Conservation (phyloP, 768 basidiomycete species). For the Atractiella rhizophila region DNA sequence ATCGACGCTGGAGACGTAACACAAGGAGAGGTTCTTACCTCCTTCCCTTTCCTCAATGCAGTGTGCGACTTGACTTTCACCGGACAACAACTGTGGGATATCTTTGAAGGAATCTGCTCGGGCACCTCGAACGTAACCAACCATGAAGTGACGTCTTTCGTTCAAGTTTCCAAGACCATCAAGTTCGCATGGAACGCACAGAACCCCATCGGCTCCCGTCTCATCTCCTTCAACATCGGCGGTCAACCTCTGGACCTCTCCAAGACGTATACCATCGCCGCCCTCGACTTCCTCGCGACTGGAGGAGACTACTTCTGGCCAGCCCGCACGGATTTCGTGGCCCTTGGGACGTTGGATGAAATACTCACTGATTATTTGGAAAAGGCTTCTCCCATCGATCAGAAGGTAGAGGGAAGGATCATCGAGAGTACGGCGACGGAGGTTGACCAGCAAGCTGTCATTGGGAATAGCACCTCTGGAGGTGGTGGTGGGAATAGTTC, state of each 20-base stretch:
- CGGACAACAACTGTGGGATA: conserved; percentile 25
- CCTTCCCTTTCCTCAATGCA: conserved; percentile 28
- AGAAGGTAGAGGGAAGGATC: too few relatives aligned
- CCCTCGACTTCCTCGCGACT: conserved; percentile 17
- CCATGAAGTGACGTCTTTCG: conserved; percentile 23
- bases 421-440: too few relatives aligned
- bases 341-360: too few relatives aligned
- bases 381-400: too few relatives aligned
- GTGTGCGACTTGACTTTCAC: conserved; percentile 26
- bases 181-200: conserved; percentile 15
- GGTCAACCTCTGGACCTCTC: conserved; percentile 8
- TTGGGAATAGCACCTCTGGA: too few relatives aligned
- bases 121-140: conserved; percentile 19
- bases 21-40: conserved; percentile 20
- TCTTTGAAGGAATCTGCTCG: conserved; percentile 26
- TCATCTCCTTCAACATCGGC: conserved; percentile 15
- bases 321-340: too few relatives aligned
- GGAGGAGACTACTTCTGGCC: conserved; percentile 17
- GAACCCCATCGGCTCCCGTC: conserved; percentile 11
- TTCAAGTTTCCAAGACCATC: conserved; percentile 26
- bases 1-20: conserved; percentile 27
- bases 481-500: too few relatives aligned
- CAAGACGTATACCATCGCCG: conserved; percentile 14
- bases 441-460: too few relatives aligned
- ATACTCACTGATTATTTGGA: too few relatives aligned